A percentile compares a stretch with the other conserved stretches of the same genome.
Conservation (phyloP, 2,329 filamentous ascomycete genomes). For the Berkeleyomyces rouxiae region DNA sequence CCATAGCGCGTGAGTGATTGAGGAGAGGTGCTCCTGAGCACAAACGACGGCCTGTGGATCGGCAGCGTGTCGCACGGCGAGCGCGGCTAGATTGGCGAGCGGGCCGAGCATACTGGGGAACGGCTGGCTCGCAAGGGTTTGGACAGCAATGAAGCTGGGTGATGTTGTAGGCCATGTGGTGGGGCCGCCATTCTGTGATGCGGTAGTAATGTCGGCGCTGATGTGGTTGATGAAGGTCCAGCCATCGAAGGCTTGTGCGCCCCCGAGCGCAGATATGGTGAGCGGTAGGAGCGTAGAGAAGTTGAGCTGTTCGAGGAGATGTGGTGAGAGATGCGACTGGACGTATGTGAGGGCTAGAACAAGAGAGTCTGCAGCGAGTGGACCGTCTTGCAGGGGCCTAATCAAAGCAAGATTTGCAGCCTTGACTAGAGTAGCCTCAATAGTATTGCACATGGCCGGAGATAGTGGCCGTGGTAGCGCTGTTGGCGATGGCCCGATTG, state of each 20-base stretch:
- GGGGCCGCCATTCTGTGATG: slow-evolving; percentile 24
- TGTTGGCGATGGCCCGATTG: slow-evolving; percentile 11
- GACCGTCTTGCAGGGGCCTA: slow-evolving; percentile 25
- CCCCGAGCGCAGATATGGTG: slow-evolving; percentile 49
- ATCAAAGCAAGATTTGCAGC: slow-evolving; percentile 63
- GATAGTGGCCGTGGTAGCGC: slow-evolving; percentile 39
- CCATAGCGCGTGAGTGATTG: slow-evolving; percentile 48
- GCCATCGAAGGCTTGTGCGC: slow-evolving; percentile 56
- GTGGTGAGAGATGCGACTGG: slow-evolving; percentile 52
- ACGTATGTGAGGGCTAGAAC: slow-evolving; percentile 60
- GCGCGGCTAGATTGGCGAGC: slow-evolving; percentile 46
- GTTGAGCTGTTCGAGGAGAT: slow-evolving; percentile 41
- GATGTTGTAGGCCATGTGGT: slow-evolving; percentile 50
- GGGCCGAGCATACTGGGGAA: slow-evolving; percentile 51
- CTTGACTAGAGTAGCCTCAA: slow-evolving; percentile 57
- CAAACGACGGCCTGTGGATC: slow-evolving; percentile 30
- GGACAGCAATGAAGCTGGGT: slow-evolving; percentile 42
- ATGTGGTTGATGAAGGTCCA: slow-evolving; percentile 59
- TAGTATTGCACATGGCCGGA: slow-evolving; percentile 42
- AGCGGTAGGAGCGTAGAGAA: slow-evolving; percentile 56
- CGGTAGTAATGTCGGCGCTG: slow-evolving; percentile 16
- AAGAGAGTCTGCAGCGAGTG: slow-evolving; percentile 34
- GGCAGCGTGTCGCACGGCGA: slow-evolving; percentile 40
- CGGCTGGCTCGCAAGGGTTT: slow-evolving; percentile 41
- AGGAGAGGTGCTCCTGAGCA: slow-evolving; percentile 43